Evolutionary conservation across 768 basidiomycete genomes (phyloP).

Genomic region (Boletus reticuloceps): DNA sequence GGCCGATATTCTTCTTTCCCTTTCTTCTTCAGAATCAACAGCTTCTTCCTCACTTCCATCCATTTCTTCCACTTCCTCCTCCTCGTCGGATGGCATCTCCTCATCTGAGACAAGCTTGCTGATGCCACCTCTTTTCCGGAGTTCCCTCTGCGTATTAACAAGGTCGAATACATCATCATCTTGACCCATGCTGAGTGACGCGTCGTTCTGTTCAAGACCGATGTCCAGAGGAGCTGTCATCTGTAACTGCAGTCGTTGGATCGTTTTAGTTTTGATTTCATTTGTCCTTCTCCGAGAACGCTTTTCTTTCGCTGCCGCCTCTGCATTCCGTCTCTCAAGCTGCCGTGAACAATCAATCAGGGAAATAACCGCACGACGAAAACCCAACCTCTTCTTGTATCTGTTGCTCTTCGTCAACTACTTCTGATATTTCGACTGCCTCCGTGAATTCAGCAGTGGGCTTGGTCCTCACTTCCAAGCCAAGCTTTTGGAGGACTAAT

Average conservation of each 20-base stretch:
- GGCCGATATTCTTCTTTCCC: constrained; percentile 51
- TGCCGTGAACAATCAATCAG: constrained; percentile 31
- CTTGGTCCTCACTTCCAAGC: constrained; percentile 78
- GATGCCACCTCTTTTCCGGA: constrained; percentile 40
- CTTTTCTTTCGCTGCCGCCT: constrained; percentile 69
- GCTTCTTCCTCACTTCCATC: constrained; percentile 40
- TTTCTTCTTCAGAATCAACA: constrained; percentile 68
- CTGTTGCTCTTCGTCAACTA: constrained; percentile 83
- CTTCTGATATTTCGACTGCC: constrained; percentile 58
- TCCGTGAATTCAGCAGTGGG: constrained; percentile 76
- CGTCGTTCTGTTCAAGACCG: constrained; percentile 80
- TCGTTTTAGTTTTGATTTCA: constrained; percentile 82
- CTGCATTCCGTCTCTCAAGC: constrained; percentile 82
- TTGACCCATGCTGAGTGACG: constrained; percentile 67
- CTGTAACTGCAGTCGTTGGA: constrained; percentile 93
- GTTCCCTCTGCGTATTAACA: constrained; percentile 51
- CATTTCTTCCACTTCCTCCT: constrained; percentile 33
- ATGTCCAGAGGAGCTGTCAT: constrained; percentile 99
- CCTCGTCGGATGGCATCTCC: constrained; percentile 44
- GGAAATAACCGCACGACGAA: not conserved
- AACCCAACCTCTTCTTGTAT: constrained; percentile 79
- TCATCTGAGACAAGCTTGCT: constrained; percentile 40
- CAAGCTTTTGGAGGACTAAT: constrained; percentile 49
- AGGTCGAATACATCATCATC: constrained; percentile 91
- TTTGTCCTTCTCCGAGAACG: constrained; percentile 83